Percentiles rank a stretch among this genome's conserved stretches.
Conservation (phyloP, 768 basidiomycete species). For the Melanogaster broomeanus region DNA sequence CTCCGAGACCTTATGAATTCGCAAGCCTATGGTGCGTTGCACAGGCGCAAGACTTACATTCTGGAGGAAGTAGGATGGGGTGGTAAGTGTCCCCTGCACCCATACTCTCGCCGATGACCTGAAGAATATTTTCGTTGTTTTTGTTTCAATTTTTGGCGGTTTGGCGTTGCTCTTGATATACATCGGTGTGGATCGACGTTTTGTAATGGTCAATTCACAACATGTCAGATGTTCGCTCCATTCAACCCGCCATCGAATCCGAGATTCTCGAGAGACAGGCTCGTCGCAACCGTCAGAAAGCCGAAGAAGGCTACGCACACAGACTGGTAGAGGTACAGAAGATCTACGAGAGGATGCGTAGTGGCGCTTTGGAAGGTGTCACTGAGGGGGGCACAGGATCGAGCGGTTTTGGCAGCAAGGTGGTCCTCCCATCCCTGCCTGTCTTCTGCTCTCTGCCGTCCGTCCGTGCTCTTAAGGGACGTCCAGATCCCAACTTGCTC, state of each 20-base stretch:
- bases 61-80: constrained; percentile 38
- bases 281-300: constrained; percentile 26
- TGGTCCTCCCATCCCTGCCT: constrained; percentile 44
- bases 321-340: constrained; percentile 37
- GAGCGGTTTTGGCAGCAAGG: neutral
- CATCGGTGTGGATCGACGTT: too few species aligned
- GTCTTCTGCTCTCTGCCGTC: constrained; percentile 54
- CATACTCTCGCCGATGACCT: neutral
- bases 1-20: constrained; percentile 42
- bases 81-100: constrained; percentile 34
- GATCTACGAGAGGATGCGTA: constrained; percentile 48
- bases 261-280: constrained; percentile 31
- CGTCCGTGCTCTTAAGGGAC: constrained; percentile 36
- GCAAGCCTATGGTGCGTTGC: constrained; percentile 41
- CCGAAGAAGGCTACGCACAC: constrained; percentile 26
- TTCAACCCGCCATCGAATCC: constrained; percentile 23
- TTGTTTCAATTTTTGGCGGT: too few species aligned
- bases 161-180: neutral
- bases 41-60: constrained; percentile 36
- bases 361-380: constrained; percentile 14
- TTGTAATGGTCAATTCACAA: too few species aligned
- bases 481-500: constrained; percentile 16
- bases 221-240: constrained; percentile 17
- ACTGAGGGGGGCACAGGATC: neutral
- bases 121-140: too few species aligned